These are phyloP conservation scores for Pseudopithomyces maydicus DNA, from an alignment of 2,329 filamentous ascomycete genomes.

Conservation along the genomic window DNA sequence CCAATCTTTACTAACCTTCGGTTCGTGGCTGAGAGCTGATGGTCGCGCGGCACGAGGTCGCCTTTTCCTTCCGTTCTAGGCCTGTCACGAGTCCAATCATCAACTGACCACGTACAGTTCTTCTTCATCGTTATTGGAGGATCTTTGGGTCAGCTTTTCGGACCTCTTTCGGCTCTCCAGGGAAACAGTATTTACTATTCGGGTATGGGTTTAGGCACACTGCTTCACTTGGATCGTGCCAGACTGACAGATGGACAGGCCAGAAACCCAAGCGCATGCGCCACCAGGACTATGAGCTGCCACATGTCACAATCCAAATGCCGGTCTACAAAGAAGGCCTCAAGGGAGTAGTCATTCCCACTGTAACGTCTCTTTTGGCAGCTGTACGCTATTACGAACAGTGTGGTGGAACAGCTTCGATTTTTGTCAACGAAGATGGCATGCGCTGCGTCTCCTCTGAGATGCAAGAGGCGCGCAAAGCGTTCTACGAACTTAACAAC, in stretches of 20 bases:
- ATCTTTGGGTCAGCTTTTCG: slow-evolving; percentile 59
- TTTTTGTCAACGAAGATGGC: slow-evolving; percentile 67
- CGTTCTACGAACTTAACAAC: slow-evolving; percentile 55
- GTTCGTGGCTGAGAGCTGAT: slow-evolving; percentile 16
- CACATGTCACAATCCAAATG: slow-evolving; percentile 76
- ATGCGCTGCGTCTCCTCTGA: slow-evolving; percentile 62
- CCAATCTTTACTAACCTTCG: slow-evolving; percentile 13
- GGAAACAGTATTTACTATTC: slow-evolving; percentile 32
- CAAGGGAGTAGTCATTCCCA: slow-evolving; percentile 73
- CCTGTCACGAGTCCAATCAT: background rate
- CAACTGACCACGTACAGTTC: slow-evolving; percentile 18
- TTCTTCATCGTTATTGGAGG: slow-evolving; percentile 33
- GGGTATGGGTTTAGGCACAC: slow-evolving; percentile 9
- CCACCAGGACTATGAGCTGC: slow-evolving; percentile 52
- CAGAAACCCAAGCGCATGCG: slow-evolving; percentile 23
- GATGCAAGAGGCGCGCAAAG: slow-evolving; percentile 49
- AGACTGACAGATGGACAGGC: slow-evolving; percentile 9
- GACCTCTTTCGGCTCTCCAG: slow-evolving; percentile 44
- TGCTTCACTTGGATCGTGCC: background rate
- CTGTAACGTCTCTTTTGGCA: slow-evolving; percentile 76
- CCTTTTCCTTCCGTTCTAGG: background rate
- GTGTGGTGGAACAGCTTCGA: slow-evolving; percentile 65
- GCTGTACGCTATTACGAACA: slow-evolving; percentile 55
- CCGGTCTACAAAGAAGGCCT: slow-evolving; percentile 87
- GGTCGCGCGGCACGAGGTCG: background rate